A percentile compares a stretch with the other conserved stretches of the same genome.
Evolutionary conservation across 2,329 filamentous ascomycete genomes (phyloP).

Genomic region (Grosmannia serpens): DNA sequence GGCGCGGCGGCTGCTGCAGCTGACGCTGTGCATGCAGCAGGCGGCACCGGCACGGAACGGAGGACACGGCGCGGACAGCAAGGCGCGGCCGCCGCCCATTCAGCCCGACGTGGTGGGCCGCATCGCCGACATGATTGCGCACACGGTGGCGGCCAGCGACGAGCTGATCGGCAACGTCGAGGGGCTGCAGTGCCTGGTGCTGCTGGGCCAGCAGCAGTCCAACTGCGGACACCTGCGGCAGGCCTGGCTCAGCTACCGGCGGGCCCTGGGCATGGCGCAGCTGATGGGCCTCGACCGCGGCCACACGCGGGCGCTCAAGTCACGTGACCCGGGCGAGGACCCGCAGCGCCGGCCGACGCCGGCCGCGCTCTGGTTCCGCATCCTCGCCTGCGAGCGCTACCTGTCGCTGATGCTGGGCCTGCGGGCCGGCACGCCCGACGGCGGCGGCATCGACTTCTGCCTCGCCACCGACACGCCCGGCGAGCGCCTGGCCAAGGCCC

Average conservation of each 20-base stretch:
- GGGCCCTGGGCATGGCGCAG: slow-evolving; percentile 38
- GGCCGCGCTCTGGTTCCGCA: slow-evolving; percentile 33
- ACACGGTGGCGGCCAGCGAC: slow-evolving; percentile 37
- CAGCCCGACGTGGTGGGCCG: slow-evolving; percentile 16
- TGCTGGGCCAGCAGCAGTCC: slow-evolving; percentile 36
- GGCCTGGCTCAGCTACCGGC: slow-evolving; percentile 39
- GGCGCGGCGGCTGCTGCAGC: slow-evolving; percentile 33
- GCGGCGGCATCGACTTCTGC: slow-evolving; percentile 11
- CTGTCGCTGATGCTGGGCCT: slow-evolving; percentile 40
- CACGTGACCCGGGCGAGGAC: slow-evolving; percentile 25
- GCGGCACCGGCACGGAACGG: slow-evolving; percentile 23
- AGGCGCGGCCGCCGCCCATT: slow-evolving; percentile 6
- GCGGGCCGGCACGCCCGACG: slow-evolving; percentile 29
- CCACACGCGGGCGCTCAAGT: slow-evolving; percentile 22
- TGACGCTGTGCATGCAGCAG: slow-evolving; percentile 34
- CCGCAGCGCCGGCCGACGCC: slow-evolving; percentile 18
- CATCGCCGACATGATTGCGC: slow-evolving; percentile 21
- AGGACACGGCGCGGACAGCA: slow-evolving; percentile 17
- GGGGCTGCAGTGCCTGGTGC: slow-evolving; percentile 38
- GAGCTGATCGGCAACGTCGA: slow-evolving; percentile 39
- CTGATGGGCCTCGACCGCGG: slow-evolving; percentile 36
- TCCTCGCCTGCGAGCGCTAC: slow-evolving; percentile 37
- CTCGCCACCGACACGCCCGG: slow-evolving; percentile 20
- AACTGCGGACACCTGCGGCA: slow-evolving; percentile 43
- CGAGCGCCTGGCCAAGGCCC: slow-evolving; percentile 33